A percentile compares a stretch with the other conserved stretches of the same genome.
These are phyloP conservation scores for Euptelea pleiosperma DNA, from an alignment of 164 flowering plant genomes.

Conservation along the genomic window DNA sequence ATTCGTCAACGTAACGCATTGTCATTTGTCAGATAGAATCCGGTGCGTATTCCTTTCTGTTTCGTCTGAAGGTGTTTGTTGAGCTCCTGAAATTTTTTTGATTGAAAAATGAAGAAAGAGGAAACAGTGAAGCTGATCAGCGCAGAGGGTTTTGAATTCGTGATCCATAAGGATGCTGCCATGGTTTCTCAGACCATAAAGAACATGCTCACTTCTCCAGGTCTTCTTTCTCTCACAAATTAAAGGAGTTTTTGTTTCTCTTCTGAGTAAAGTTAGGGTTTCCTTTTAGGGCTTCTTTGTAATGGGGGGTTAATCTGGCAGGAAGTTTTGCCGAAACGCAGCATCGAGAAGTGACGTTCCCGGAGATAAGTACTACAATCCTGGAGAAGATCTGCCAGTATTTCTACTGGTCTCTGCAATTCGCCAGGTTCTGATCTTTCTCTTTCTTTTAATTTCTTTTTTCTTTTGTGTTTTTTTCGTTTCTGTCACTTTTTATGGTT, in stretches of 20 bases:
- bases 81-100: background rate
- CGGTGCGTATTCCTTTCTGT: too few species aligned
- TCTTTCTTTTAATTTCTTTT: background rate
- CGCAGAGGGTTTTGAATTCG: conserved; percentile 93
- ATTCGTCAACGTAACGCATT: too few species aligned
- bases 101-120: conserved; percentile 65
- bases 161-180: conserved; percentile 87
- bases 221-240: conserved; percentile 25
- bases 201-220: conserved; percentile 99
- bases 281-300: conserved; percentile 1
- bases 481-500: background rate
- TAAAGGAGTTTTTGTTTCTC: conserved; percentile 1
- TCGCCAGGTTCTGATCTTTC: conserved; percentile 78
- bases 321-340: conserved; percentile 81
- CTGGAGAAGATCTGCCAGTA: conserved; percentile 98
- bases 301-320: conserved; percentile 18
- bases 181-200: conserved; percentile 96
- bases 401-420: conserved; percentile 92
- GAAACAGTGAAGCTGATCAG: conserved; percentile 92
- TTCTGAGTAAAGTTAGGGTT: background rate
- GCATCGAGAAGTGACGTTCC: conserved; percentile 80
- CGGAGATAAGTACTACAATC: conserved; percentile 84
- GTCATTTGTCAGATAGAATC: too few species aligned
- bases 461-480: background rate
- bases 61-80: background rate